A percentile compares a stretch with the other conserved stretches of the same genome.
Evolutionary conservation across 1,284 basidiomycete species (phyloP).

Genomic region (Golubevia sp.): DNA sequence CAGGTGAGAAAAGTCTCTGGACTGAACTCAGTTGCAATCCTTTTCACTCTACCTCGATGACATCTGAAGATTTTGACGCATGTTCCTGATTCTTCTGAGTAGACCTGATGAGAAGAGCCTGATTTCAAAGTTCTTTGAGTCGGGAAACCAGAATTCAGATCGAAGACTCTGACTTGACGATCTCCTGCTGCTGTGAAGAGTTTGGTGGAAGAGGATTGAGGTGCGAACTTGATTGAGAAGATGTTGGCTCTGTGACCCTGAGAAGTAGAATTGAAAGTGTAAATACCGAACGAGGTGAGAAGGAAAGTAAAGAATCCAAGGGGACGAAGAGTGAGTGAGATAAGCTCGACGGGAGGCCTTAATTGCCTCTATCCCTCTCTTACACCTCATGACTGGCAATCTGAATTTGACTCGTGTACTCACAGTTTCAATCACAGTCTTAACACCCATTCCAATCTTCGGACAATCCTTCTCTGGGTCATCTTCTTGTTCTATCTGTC

Average conservation of each 20-base stretch:
- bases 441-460: constrained; percentile 73
- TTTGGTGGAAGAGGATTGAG: constrained; percentile 64
- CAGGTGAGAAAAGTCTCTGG: constrained; percentile 83
- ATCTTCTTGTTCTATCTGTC: background rate
- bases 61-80: constrained; percentile 47
- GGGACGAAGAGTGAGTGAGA: background rate
- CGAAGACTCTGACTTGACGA: constrained; percentile 78
- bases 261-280: background rate
- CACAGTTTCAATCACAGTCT: constrained; percentile 9
- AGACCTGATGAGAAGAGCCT: constrained; percentile 9
- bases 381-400: constrained; percentile 11
- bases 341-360: background rate
- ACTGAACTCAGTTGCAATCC: constrained; percentile 80
- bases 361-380: constrained; percentile 18
- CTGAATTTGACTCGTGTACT: constrained; percentile 11
- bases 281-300: background rate
- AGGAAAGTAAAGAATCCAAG: too few species aligned
- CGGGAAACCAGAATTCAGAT: constrained; percentile 63
- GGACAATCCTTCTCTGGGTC: constrained; percentile 56
- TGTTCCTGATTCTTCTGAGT: constrained; percentile 10
- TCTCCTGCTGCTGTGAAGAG: constrained; percentile 78
- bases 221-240: constrained; percentile 82
- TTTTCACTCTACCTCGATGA: constrained; percentile 66
- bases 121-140: constrained; percentile 14
- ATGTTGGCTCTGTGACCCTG: constrained; percentile 76